Conservation (phyloP, 192 early-diverging fungal genomes). For the Geranomyces michiganensis region DNA sequence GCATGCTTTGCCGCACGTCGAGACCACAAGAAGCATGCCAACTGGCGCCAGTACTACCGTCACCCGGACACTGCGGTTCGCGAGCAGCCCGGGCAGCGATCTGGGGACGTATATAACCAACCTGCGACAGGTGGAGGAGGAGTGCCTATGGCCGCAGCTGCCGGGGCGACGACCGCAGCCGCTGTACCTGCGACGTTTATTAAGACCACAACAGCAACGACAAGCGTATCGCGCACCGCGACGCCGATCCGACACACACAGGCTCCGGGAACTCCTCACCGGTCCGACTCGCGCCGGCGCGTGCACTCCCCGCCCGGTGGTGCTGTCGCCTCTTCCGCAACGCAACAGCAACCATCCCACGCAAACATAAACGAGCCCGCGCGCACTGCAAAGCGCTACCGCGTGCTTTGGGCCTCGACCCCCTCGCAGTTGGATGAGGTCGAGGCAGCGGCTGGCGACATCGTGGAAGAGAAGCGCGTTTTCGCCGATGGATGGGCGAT, state of each 20-base stretch:
- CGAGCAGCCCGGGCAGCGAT: not conserved
- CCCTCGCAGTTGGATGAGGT: constrained; percentile 30
- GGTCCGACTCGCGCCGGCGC: constrained; percentile 27
- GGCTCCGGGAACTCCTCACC: constrained; percentile 18
- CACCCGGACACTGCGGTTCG: not conserved
- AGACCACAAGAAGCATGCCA: constrained; percentile 4
- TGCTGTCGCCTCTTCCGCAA: not conserved
- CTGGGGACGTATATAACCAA: too few relatives aligned
- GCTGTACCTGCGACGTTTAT: not conserved
- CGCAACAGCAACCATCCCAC: not conserved
- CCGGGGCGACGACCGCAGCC: not conserved
- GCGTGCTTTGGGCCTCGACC: constrained; percentile 14
- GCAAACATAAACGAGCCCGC: not conserved
- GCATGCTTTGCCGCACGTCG: constrained; percentile 6
- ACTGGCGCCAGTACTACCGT: not conserved
- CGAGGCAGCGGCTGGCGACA: constrained; percentile 19
- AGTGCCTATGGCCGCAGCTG: constrained; percentile 51
- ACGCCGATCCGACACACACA: not conserved
- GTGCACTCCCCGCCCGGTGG: constrained; percentile 11
- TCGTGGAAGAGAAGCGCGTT: constrained; percentile 25
- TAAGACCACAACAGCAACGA: not conserved
- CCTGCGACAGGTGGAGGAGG: too few relatives aligned
- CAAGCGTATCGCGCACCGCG: not conserved
- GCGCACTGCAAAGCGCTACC: constrained; percentile 8
- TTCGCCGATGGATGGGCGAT: constrained; percentile 38